A percentile compares a stretch with the other conserved stretches of the same genome.
Evolutionary conservation across 2,329 filamentous ascomycete genomes (phyloP).

Genomic region (Didymella lethalis): DNA sequence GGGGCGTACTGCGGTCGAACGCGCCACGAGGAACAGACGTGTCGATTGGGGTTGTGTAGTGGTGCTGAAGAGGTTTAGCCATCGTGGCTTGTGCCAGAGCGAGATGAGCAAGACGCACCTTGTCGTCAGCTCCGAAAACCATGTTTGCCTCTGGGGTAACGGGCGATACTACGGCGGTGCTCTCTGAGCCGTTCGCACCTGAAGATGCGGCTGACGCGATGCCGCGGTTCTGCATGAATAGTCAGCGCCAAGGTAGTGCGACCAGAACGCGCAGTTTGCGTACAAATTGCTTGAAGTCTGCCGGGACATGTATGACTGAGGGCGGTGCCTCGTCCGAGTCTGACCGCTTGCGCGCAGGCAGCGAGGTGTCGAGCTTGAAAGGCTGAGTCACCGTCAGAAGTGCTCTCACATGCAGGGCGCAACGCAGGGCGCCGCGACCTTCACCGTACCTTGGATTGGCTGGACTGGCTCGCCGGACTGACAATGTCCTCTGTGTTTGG

Average conservation of each 20-base stretch:
- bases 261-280: conserved; percentile 33
- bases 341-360: conserved; percentile 55
- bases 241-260: conserved; percentile 45
- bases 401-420: conserved; percentile 3
- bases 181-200: conserved; percentile 44
- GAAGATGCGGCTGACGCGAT: conserved; percentile 42
- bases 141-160: conserved; percentile 50
- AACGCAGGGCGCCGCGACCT: conserved; percentile 11
- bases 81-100: conserved; percentile 31
- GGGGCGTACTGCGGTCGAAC: conserved; percentile 75
- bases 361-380: conserved; percentile 57
- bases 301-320: conserved; percentile 90
- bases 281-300: conserved; percentile 83
- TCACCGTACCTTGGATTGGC: conserved; percentile 41
- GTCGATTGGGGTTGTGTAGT: conserved; percentile 75
- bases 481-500: conserved; percentile 47
- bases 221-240: conserved; percentile 37
- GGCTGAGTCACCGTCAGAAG: conserved; percentile 39
- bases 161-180: conserved; percentile 49
- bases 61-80: conserved; percentile 47
- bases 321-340: conserved; percentile 77
- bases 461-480: conserved; percentile 45
- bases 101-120: conserved; percentile 43
- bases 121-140: conserved; percentile 47
- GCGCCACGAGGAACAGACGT: conserved; percentile 67